Conservation (phyloP, 2,329 filamentous ascomycete genomes). For the Verticillium klebahnii region DNA sequence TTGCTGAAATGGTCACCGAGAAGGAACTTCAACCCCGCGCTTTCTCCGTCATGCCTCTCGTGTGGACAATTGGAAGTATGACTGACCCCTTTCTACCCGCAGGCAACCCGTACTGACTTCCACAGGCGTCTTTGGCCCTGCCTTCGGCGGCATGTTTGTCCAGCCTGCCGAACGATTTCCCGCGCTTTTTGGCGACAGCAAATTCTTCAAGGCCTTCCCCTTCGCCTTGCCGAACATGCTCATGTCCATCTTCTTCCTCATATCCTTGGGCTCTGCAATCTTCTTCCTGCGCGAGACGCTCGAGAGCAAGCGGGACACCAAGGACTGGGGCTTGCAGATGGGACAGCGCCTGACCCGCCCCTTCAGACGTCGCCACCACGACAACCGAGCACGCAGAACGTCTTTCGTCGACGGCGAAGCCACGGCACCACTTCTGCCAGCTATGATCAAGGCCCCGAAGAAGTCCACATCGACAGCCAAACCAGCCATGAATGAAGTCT, state of each 20-base stretch:
- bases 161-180: conserved; percentile 75
- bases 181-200: conserved; percentile 58
- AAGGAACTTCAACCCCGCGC: conserved; percentile 82
- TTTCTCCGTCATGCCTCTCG: conserved; percentile 90
- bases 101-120: background rate
- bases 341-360: conserved; percentile 59
- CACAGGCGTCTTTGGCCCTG: conserved; percentile 74
- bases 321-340: conserved; percentile 71
- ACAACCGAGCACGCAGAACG: conserved; percentile 25
- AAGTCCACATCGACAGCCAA: conserved; percentile 7
- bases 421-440: conserved; percentile 48
- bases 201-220: conserved; percentile 71
- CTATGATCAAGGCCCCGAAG: conserved; percentile 9
- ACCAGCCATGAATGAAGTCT: conserved; percentile 56
- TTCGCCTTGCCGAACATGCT: conserved; percentile 83
- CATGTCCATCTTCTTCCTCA: conserved; percentile 68
- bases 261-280: conserved; percentile 68
- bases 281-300: conserved; percentile 87
- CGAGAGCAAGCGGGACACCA: conserved; percentile 60
- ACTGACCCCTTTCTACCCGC: background rate
- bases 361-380: conserved; percentile 17
- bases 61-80: conserved; percentile 68
- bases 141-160: conserved; percentile 81
- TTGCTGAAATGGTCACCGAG: conserved; percentile 87
- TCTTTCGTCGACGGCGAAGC: conserved; percentile 54